These are phyloP conservation scores for Pulveroboletus sp. DNA, from an alignment of 768 basidiomycete genomes.

Conservation along the genomic window DNA sequence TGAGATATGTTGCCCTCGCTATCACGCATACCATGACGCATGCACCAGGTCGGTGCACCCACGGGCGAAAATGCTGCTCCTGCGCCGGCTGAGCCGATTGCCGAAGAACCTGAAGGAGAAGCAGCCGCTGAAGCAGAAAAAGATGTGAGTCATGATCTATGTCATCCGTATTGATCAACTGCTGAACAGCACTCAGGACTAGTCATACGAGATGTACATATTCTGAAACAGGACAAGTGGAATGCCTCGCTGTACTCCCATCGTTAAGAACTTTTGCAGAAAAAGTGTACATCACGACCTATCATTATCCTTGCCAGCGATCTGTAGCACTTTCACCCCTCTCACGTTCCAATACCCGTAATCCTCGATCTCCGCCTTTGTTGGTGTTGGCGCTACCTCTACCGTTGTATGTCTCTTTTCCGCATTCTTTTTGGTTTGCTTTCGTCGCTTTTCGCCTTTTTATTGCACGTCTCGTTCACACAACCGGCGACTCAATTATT, in stretches of 20 bases:
- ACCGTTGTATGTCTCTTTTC: conserved; percentile 16
- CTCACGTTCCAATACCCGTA: conserved; percentile 17
- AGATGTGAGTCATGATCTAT: conserved; percentile 14
- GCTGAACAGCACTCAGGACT: conserved; percentile 15
- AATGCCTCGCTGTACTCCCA: conserved; percentile 13
- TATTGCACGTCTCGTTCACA: conserved; percentile 10
- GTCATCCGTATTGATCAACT: not conserved
- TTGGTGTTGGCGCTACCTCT: conserved; percentile 15
- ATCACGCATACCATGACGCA: not conserved
- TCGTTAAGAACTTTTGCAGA: conserved; percentile 21
- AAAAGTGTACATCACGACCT: conserved; percentile 32
- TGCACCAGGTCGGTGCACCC: conserved; percentile 32
- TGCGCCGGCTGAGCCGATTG: conserved; percentile 45
- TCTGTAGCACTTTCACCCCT: conserved; percentile 21
- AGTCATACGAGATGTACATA: conserved; percentile 13
- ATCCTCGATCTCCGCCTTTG: conserved; percentile 4
- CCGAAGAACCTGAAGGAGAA: conserved; percentile 51
- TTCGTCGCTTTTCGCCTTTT: conserved; percentile 7
- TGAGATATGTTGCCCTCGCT: conserved; percentile 13
- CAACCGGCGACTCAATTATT: conserved; percentile 14
- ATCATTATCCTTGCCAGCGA: conserved; percentile 33
- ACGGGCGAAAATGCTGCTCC: conserved; percentile 39
- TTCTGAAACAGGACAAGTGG: conserved; percentile 12
- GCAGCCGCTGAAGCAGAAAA: conserved; percentile 40
- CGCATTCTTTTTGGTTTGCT: conserved; percentile 25